Evolutionary conservation across 768 basidiomycete species (phyloP), one percentile per base, ranked within the genome.

Genomic region (Phylloporus rhodoxanthus): DNA sequence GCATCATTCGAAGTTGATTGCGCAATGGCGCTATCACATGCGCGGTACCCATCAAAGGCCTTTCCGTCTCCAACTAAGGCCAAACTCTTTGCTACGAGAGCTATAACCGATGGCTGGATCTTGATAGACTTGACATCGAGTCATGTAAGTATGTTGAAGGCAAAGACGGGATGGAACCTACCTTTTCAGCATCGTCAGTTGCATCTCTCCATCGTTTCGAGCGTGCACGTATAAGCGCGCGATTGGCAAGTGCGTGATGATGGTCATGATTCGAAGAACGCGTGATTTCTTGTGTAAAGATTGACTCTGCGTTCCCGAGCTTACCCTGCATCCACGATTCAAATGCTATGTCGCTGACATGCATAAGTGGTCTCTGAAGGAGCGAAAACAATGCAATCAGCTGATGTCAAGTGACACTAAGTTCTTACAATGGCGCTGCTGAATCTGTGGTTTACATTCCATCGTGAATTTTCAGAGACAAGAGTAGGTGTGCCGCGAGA

Each of bases 231-330:
- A 52, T 30, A 10, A 47, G 26, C 26, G 45, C 45, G 9, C 45
- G 45, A 43, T 52, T 52, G 7, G 45, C 45, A 25, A 42, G 21
- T 13, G 45, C 51, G 9, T 51, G 45, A 52, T 43, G 20, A 47
- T 47, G 28, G 19, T 45, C 45, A 42, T 23, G 29, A 33, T 45
- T 36, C 9, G 39, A 46, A n/a, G 26, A 30, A 23, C n/a, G 33
- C 1, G 1, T 19, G 5, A 52, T 52, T 25, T 52, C 50, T n/a
- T 34, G 40, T 11, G 51, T 43, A 23, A 52, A 47, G n/a, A 38
- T 14, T 3, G 40, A 33, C 23, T 52, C 51, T 19, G 34, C 51
- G n/a, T 52, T 52, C 17, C 51, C 51, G 11, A 52, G 51, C 7
- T 34, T 52, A 8, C 43, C 45, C n/a, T 29, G 25, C 13, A 47